Evolutionary conservation across 768 basidiomycete genomes (phyloP).

Genomic region (Hypholoma sublateritium): DNA sequence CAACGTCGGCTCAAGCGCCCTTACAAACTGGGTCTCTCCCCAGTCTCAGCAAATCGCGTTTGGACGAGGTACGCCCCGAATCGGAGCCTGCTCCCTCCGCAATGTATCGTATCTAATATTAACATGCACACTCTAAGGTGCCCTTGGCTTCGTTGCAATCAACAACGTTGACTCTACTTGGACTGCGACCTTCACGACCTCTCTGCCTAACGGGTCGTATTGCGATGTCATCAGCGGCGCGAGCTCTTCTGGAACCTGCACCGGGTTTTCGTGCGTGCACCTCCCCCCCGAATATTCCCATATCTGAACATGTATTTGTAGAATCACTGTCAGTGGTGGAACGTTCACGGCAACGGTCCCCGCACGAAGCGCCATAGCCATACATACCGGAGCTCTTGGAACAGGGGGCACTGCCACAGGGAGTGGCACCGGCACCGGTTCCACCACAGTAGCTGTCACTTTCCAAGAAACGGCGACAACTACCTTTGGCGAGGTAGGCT

Average conservation of each 20-base stretch:
- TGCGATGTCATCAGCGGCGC: constrained; percentile 64
- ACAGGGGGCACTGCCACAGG: constrained; percentile 20
- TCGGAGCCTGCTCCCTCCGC: not conserved
- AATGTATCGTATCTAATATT: not conserved
- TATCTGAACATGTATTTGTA: too few relatives aligned
- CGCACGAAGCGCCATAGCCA: constrained; percentile 53
- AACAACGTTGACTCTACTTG: constrained; percentile 62
- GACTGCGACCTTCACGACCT: constrained; percentile 56
- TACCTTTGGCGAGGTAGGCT: constrained; percentile 51
- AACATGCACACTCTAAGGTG: constrained; percentile 29
- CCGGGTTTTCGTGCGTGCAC: constrained; percentile 45
- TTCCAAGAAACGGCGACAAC: constrained; percentile 60
- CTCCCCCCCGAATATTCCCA: too few relatives aligned
- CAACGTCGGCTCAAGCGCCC: constrained; percentile 46
- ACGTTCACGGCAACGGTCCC: constrained; percentile 48
- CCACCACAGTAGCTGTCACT: constrained; percentile 36
- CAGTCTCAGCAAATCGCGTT: constrained; percentile 64
- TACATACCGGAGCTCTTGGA: constrained; percentile 47
- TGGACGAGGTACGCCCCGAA: constrained; percentile 46
- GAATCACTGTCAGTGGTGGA: constrained; percentile 44
- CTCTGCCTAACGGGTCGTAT: constrained; percentile 56
- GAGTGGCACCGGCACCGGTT: constrained; percentile 12
- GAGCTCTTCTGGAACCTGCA: constrained; percentile 41
- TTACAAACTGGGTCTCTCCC: constrained; percentile 61
- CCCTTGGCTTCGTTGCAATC: constrained; percentile 62